Conservation (phyloP, 1,284 basidiomycete species). For the Cronartium quercuum region DNA sequence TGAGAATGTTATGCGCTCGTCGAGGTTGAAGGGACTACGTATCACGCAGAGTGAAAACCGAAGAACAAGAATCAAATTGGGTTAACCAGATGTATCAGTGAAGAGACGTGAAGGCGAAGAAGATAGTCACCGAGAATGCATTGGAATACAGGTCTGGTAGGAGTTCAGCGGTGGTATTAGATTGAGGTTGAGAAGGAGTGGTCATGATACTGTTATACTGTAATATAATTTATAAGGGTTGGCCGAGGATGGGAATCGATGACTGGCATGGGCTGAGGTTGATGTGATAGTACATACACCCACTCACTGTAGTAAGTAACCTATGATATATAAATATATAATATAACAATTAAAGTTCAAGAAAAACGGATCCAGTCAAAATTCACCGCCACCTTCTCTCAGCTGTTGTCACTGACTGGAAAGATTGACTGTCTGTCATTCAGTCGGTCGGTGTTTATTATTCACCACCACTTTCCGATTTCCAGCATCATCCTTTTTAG, state of each 20-base stretch:
- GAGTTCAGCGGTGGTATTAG: not conserved
- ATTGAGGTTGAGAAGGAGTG: not conserved
- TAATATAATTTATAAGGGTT: no score
- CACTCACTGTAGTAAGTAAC: no score
- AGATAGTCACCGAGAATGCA: not conserved
- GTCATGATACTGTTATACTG: no score
- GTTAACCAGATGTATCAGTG: not conserved
- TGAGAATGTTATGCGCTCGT: slow-evolving; percentile 10
- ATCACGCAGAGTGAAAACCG: not conserved
- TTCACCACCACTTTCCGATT: no score
- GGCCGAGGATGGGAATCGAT: not conserved
- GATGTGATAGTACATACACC: not conserved
- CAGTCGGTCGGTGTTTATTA: no score
- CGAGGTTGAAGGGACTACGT: slow-evolving; percentile 5
- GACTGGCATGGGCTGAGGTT: not conserved
- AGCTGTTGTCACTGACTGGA: no score
- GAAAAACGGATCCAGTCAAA: not conserved
- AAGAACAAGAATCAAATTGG: not conserved
- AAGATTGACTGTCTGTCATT: no score
- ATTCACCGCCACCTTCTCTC: not conserved
- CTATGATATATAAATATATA: no score
- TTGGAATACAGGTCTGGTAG: not conserved
- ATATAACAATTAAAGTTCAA: no score
- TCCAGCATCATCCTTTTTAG: no score
- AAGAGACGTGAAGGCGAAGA: not conserved